These are phyloP conservation scores for Copromyces sp. DNA, from an alignment of 495 filamentous ascomycete species.

Conservation along the genomic window DNA sequence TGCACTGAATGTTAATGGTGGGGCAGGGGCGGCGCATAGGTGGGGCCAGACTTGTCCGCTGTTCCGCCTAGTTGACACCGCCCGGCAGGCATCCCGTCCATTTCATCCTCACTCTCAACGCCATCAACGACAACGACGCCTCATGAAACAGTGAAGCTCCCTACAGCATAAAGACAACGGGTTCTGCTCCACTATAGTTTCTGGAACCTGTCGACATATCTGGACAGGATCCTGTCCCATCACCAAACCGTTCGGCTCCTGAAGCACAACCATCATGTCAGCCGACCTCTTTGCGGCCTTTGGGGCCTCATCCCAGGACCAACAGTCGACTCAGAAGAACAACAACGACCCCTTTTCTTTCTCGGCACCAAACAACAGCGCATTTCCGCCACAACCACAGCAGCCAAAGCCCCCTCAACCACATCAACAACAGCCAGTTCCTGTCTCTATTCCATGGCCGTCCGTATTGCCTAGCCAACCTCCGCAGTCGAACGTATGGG, in stretches of 20 bases:
- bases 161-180: too few relatives aligned
- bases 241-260: too few relatives aligned
- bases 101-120: neutral
- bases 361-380: neutral
- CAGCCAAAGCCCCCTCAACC: conserved; percentile 11
- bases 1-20: neutral
- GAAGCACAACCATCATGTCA: conserved; percentile 44
- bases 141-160: neutral
- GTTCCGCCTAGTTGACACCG: neutral
- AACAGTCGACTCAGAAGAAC: conserved; percentile 18
- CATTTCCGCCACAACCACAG: conserved; percentile 8
- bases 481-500: conserved; percentile 8
- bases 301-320: conserved; percentile 30
- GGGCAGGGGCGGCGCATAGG: neutral
- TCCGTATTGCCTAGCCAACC: conserved; percentile 3
- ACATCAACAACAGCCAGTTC: conserved; percentile 5
- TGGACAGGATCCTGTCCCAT: too few relatives aligned
- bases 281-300: conserved; percentile 67
- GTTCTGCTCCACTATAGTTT: too few relatives aligned
- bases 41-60: neutral
- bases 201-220: too few relatives aligned
- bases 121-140: neutral
- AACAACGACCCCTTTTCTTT: conserved; percentile 16
- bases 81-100: neutral
- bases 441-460: conserved; percentile 9